These are phyloP conservation scores for Syncephalis fuscata DNA, from an alignment of 371 early-diverging fungal genomes.

Conservation along the genomic window DNA sequence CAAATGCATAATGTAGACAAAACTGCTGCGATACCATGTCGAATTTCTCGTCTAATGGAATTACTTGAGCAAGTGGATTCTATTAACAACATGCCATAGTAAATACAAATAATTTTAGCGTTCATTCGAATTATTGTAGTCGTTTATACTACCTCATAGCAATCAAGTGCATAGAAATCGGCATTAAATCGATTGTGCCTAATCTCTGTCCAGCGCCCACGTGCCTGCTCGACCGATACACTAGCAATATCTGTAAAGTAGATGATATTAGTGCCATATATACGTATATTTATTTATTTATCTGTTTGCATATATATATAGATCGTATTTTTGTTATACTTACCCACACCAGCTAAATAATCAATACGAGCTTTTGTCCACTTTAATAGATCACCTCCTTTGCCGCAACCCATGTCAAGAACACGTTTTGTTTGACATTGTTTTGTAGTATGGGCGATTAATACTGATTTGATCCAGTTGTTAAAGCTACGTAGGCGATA, in stretches of 20 bases:
- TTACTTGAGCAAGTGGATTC: slow-evolving; percentile 33
- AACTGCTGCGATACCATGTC: slow-evolving; percentile 94
- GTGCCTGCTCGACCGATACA: slow-evolving; percentile 83
- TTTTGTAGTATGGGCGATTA: slow-evolving; percentile 55
- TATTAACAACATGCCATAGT: slow-evolving; percentile 6
- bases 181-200: slow-evolving; percentile 40
- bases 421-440: slow-evolving; percentile 23
- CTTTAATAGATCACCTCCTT: slow-evolving; percentile 98
- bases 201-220: slow-evolving; percentile 43
- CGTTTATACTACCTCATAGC: slow-evolving; percentile 39
- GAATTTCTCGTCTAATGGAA: slow-evolving; percentile 32
- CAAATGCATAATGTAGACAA: slow-evolving; percentile 96
- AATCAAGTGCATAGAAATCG: slow-evolving; percentile 63
- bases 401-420: slow-evolving; percentile 96
- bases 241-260: slow-evolving; percentile 94
- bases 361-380: slow-evolving; percentile 60
- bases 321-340: not conserved
- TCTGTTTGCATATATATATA: not conserved
- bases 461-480: slow-evolving; percentile 90
- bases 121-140: not conserved
- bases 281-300: slow-evolving; percentile 5
- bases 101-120: not conserved
- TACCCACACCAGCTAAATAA: slow-evolving; percentile 57
- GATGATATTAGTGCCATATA: slow-evolving; percentile 2
- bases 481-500: slow-evolving; percentile 80